Percentiles rank a stretch among this genome's conserved stretches.
These are phyloP conservation scores for Pseudogymnoascus sp. DNA, from an alignment of 2,329 filamentous ascomycete genomes.

Conservation along the genomic window DNA sequence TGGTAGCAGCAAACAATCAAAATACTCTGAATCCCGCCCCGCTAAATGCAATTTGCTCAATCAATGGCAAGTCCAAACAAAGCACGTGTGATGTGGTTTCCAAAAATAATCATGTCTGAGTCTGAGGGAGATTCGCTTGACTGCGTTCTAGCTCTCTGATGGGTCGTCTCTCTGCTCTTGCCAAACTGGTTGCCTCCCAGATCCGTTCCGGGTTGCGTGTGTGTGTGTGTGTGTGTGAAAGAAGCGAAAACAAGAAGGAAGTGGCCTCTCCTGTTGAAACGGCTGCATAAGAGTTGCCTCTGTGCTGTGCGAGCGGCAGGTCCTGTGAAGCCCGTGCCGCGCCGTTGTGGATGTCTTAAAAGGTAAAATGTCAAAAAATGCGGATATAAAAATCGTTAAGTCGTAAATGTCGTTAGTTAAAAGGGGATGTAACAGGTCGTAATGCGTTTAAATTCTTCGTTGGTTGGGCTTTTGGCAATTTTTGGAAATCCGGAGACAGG, in stretches of 20 bases:
- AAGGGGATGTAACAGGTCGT: constrained; percentile 14
- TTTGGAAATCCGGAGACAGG: background rate
- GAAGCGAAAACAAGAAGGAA: constrained; percentile 13
- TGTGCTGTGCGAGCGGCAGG: constrained; percentile 22
- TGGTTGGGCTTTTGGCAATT: constrained; percentile 1
- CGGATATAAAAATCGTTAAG: constrained; percentile 18
- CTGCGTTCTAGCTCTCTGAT: constrained; percentile 4
- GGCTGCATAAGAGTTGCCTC: constrained; percentile 27
- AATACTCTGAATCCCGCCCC: background rate
- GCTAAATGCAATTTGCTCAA: constrained; percentile 4
- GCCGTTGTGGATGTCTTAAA: constrained; percentile 11
- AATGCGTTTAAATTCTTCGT: constrained; percentile 10
- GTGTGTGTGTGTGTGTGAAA: background rate
- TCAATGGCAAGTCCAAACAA: constrained; percentile 1
- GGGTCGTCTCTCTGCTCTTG: background rate
- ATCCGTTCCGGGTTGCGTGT: background rate
- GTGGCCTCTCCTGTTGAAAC: constrained; percentile 23
- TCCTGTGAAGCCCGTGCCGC: constrained; percentile 26
- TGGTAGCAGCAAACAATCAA: background rate
- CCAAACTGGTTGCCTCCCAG: background rate
- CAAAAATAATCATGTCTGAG: constrained; percentile 6
- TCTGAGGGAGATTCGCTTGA: background rate
- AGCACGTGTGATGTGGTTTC: background rate
- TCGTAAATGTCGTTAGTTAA: constrained; percentile 11
- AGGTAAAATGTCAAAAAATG: constrained; percentile 10